phyloP scores from a whole-genome alignment of 352 stramenopile species.

The Phytophthora pseudosyringae region DNA sequence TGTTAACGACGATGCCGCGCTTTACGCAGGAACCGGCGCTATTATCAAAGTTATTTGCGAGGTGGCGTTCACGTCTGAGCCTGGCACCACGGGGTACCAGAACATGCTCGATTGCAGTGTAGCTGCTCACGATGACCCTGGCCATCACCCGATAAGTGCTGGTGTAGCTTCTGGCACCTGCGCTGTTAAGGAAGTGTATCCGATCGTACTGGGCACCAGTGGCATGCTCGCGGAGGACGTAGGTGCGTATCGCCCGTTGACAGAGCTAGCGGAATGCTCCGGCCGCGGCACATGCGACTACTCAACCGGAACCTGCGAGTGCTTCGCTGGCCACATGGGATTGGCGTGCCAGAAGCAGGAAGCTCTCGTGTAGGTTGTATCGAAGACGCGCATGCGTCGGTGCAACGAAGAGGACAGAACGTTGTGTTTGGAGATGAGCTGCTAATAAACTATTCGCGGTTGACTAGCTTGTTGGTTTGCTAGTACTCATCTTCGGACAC shows the following conservation, averaged over 20 bases:
- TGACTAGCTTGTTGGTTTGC: background rate
- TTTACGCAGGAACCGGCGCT: background rate
- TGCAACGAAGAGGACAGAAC: background rate
- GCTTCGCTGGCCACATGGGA: conserved; percentile 77
- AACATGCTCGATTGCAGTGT: conserved; percentile 62
- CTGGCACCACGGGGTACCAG: conserved; percentile 65
- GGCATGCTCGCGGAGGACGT: background rate
- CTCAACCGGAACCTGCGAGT: conserved; percentile 59
- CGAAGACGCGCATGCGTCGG: background rate
- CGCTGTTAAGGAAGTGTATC: conserved; percentile 44
- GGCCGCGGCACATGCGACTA: conserved; percentile 68
- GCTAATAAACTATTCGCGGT: conserved; percentile 5
- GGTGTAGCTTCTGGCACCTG: conserved; percentile 29
- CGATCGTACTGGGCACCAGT: background rate
- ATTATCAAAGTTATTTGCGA: conserved; percentile 34
- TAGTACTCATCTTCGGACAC: conserved; percentile 28
- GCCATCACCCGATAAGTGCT: conserved; percentile 46
- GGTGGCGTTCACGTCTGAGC: conserved; percentile 55
- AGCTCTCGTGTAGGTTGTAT: conserved; percentile 24
- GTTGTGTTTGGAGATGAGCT: background rate
- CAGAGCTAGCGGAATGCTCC: conserved; percentile 63
- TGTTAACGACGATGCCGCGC: conserved; percentile 4
- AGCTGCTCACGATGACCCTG: conserved; percentile 24
- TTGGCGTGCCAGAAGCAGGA: conserved; percentile 73
- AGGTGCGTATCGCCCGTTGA: conserved; percentile 28